Evolutionary conservation across 139 green algal genomes (phyloP), one percentile per base, ranked within the genome.

Genomic region (Desmodesmus armatus): DNA sequence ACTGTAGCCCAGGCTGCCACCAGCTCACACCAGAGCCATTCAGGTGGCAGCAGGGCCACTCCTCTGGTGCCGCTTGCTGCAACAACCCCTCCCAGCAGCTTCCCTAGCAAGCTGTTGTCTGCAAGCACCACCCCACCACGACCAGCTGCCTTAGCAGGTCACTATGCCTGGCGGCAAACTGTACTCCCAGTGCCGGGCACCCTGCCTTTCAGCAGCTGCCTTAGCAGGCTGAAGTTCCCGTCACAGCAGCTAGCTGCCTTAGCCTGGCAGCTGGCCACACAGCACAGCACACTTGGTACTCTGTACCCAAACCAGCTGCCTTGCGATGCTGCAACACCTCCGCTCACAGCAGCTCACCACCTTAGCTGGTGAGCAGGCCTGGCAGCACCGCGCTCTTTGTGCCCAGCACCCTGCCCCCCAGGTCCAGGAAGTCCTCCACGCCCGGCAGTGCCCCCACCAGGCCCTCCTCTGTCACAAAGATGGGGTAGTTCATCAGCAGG

Each of bases 401-500:
- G 35, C 77, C 77, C 55, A 83, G 39, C 21, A 83, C 58, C 35
- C 73, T 83, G 55, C 77, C 77, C 25, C 77, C 77, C 55, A 80
- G 11, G 27, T 80, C 73, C 4, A 44, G 79, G 29, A 85, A 78
- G 31, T 78, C 65, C 43, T 85, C 79, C 21, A 19, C 44, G 43
- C 35, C 79, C 3, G 62, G 47, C 43, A 85, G 79, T 37, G 65
- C 17, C 6, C 17, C 6, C 11, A 85, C 41, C 2, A 3, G 35
- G 66, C 79, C 79, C 9, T 33, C 25, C 15, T n/a, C 29, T 33
- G 11, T 65, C 27, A 85, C 79, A 7, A 9, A 5, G 37, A 37
- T 78, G 43, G 79, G 79, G 79, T 85, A 85, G 43, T n/a, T 69
- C 29, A 85, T 51, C 3, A 85, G 66, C 44, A 78, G 79, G 39